phyloP scores from a whole-genome alignment of 2,329 filamentous ascomycete species.

The Sporothrix luriei region DNA sequence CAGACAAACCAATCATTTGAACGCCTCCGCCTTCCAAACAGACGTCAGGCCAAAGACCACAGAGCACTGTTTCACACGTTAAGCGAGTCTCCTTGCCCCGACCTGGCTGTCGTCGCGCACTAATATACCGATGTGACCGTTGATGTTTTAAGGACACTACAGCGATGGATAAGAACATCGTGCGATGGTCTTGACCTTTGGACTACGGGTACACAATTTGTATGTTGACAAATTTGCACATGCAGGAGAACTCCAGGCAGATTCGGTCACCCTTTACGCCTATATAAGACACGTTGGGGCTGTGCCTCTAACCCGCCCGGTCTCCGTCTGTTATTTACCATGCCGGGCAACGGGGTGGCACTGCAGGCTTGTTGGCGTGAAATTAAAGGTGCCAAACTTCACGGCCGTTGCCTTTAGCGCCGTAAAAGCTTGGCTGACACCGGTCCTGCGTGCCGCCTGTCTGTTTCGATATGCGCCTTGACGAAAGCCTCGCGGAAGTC shows the following conservation, averaged over 20 bases:
- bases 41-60: too few species aligned
- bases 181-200: too few species aligned
- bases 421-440: not conserved
- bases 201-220: not conserved
- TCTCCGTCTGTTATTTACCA: not conserved
- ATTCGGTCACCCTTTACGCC: not conserved
- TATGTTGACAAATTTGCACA: too few species aligned
- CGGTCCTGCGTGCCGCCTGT: not conserved
- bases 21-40: too few species aligned
- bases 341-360: not conserved
- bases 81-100: too few species aligned
- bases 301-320: not conserved
- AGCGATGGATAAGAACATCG: not conserved
- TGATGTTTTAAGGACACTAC: too few species aligned
- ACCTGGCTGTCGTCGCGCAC: too few species aligned
- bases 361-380: not conserved
- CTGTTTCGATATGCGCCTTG: not conserved
- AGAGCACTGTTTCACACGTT: too few species aligned
- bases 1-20: too few species aligned
- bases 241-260: not conserved
- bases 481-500: constrained; percentile 10
- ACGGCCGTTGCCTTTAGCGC: not conserved
- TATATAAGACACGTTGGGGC: not conserved
- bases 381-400: not conserved
- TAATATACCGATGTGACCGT: too few species aligned